A percentile compares a stretch with the other conserved stretches of the same genome.
Evolutionary conservation across 148 eudicot species (phyloP).

Genomic region (Vaccinium corymbosum): DNA sequence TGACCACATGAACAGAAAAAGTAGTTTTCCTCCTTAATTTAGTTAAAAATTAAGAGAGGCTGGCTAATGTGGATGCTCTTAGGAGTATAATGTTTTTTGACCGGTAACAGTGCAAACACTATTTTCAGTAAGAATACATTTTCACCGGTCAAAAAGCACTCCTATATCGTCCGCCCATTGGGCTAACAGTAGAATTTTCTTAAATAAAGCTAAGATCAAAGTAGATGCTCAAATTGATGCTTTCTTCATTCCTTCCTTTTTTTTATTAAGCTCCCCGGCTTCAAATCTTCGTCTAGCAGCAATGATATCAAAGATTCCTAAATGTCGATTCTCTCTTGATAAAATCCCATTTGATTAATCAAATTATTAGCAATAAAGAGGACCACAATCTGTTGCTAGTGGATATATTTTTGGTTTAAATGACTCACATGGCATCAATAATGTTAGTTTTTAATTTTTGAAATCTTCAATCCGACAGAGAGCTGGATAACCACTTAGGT

Average conservation of each 20-base stretch:
- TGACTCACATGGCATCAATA: not conserved
- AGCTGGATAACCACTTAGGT: not conserved
- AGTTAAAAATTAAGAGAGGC: too few relatives aligned
- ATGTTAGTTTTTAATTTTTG: not conserved
- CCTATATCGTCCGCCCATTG: too few relatives aligned
- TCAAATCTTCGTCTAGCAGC: not conserved
- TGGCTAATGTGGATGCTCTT: too few relatives aligned
- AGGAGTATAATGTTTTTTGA: too few relatives aligned
- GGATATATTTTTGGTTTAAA: not conserved
- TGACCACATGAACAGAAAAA: too few relatives aligned
- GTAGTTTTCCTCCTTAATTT: too few relatives aligned
- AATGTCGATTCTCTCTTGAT: not conserved
- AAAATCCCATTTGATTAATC: slow-evolving; percentile 7
- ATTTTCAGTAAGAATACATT: too few relatives aligned
- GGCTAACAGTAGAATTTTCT: too few relatives aligned
- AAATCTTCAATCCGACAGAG: not conserved
- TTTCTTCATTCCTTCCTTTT: not conserved
- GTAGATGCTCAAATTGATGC: not conserved
- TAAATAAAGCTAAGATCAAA: not conserved
- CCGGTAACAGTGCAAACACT: too few relatives aligned
- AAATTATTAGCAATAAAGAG: not conserved
- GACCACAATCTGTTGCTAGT: not conserved
- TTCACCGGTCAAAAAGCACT: too few relatives aligned
- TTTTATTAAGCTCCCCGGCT: too few relatives aligned
- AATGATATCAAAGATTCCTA: not conserved